Evolutionary conservation across 495 filamentous ascomycete species (phyloP).

Genomic region (Aspergillus ellipticus): DNA sequence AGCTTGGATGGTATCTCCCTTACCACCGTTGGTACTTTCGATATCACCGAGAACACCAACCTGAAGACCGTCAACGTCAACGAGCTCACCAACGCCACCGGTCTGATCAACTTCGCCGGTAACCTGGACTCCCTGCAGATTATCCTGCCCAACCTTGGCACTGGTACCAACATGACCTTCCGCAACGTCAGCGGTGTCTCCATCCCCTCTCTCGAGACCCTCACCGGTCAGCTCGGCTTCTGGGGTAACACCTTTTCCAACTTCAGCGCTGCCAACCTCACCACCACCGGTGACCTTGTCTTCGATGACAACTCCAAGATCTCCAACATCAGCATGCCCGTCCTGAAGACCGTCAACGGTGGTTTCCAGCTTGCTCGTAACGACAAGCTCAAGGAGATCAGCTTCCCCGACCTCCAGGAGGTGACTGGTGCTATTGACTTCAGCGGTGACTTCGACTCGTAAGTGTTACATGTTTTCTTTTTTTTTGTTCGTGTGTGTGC

Average conservation of each 20-base stretch:
- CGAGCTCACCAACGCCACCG: conserved; percentile 64
- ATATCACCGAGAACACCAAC: conserved; percentile 78
- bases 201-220: conserved; percentile 69
- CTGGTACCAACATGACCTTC: conserved; percentile 82
- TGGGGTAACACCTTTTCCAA: conserved; percentile 69
- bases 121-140: conserved; percentile 57
- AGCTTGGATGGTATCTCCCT: conserved; percentile 77
- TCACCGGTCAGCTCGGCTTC: conserved; percentile 80
- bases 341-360: conserved; percentile 65
- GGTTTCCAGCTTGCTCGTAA: conserved; percentile 86
- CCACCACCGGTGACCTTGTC: conserved; percentile 66
- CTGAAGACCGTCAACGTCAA: conserved; percentile 65
- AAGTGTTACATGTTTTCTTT: too few relatives aligned
- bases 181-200: conserved; percentile 72
- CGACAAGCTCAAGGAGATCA: conserved; percentile 61
- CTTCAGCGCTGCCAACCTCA: conserved; percentile 77
- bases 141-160: conserved; percentile 72
- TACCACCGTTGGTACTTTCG: conserved; percentile 53
- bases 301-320: conserved; percentile 76
- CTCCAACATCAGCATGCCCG: conserved; percentile 70
- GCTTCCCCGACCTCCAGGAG: conserved; percentile 62
- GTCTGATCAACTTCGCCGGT: conserved; percentile 56
- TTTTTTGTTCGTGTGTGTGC: too few relatives aligned
- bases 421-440: conserved; percentile 86
- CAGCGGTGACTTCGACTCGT: conserved; percentile 79